Evolutionary conservation across 2,329 filamentous ascomycete species (phyloP).

Genomic region (Aspergillus thermomutatus): DNA sequence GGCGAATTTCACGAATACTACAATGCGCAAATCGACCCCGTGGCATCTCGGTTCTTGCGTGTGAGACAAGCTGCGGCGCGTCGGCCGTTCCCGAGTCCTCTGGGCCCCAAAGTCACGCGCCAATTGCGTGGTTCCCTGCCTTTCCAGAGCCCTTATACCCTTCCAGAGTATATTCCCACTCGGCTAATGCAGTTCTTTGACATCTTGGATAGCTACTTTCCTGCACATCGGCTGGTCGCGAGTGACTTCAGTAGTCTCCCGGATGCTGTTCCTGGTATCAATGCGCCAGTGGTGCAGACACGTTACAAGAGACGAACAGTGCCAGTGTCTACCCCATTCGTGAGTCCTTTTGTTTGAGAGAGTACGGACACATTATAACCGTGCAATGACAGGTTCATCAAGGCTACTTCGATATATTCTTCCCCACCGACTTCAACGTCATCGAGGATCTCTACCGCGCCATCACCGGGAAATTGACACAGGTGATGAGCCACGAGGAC

Average conservation of each 20-base stretch:
- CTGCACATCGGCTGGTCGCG: conserved; percentile 79
- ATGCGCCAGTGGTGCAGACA: conserved; percentile 95
- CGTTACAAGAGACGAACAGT: conserved; percentile 83
- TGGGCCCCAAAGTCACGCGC: conserved; percentile 53
- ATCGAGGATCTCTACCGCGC: conserved; percentile 90
- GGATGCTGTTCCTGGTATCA: conserved; percentile 76
- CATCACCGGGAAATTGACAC: conserved; percentile 86
- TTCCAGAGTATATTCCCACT: conserved; percentile 91
- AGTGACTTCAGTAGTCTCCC: conserved; percentile 88
- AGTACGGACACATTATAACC: not conserved
- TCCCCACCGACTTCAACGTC: conserved; percentile 90
- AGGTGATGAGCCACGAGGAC: conserved; percentile 80
- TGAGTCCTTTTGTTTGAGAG: conserved; percentile 48
- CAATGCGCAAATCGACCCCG: conserved; percentile 71
- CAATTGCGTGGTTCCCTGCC: conserved; percentile 63
- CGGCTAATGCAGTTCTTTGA: conserved; percentile 96
- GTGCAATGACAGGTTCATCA: conserved; percentile 71
- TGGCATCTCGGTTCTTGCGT: conserved; percentile 76
- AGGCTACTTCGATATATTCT: conserved; percentile 98
- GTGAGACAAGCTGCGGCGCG: conserved; percentile 72
- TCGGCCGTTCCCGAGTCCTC: conserved; percentile 40
- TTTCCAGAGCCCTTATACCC: conserved; percentile 70
- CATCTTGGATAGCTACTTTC: conserved; percentile 82
- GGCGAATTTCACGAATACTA: conserved; percentile 98
- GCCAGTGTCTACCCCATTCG: conserved; percentile 83